Percentiles rank a stretch among this genome's conserved stretches.
phyloP scores from a whole-genome alignment of 257 asterid species.

The Plantago major region DNA sequence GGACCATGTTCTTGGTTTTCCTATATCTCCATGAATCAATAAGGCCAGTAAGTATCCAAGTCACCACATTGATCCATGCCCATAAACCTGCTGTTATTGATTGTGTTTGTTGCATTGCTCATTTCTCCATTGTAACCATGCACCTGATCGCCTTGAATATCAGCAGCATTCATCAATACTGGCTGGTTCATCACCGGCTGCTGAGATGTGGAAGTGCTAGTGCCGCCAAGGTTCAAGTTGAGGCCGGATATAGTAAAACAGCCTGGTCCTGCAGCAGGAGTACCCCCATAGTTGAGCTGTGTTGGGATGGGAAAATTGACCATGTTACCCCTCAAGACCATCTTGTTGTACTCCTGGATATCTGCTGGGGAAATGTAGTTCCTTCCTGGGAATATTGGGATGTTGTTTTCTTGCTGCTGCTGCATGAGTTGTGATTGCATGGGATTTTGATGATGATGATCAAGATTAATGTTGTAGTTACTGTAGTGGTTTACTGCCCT shows the following conservation, averaged over 20 bases:
- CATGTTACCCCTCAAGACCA: constrained; percentile 30
- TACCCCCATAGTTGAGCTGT: constrained; percentile 38
- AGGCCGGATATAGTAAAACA: constrained; percentile 74
- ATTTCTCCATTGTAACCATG: constrained; percentile 39
- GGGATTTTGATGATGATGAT: constrained; percentile 28
- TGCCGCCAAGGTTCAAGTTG: constrained; percentile 56
- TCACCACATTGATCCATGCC: constrained; percentile 60
- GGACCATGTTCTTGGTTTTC: not conserved
- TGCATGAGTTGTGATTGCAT: constrained; percentile 43
- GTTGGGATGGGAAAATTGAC: constrained; percentile 43
- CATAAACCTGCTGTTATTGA: constrained; percentile 38
- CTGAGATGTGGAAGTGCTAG: constrained; percentile 21
- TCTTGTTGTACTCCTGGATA: constrained; percentile 46
- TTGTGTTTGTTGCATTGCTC: constrained; percentile 21
- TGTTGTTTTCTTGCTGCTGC: constrained; percentile 36
- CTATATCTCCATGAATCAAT: constrained; percentile 11
- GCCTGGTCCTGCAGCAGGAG: constrained; percentile 12
- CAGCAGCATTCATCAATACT: constrained; percentile 31
- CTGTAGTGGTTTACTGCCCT: constrained; percentile 41
- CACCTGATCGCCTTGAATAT: constrained; percentile 10
- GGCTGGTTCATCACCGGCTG: constrained; percentile 42
- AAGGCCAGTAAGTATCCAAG: constrained; percentile 58
- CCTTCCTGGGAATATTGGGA: constrained; percentile 40
- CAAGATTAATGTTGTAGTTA: constrained; percentile 33
- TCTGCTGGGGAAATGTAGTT: constrained; percentile 51